Base-by-base conservation (phyloP, 2,329 filamentous ascomycete species). In the Fusarium proliferatum region DNA sequence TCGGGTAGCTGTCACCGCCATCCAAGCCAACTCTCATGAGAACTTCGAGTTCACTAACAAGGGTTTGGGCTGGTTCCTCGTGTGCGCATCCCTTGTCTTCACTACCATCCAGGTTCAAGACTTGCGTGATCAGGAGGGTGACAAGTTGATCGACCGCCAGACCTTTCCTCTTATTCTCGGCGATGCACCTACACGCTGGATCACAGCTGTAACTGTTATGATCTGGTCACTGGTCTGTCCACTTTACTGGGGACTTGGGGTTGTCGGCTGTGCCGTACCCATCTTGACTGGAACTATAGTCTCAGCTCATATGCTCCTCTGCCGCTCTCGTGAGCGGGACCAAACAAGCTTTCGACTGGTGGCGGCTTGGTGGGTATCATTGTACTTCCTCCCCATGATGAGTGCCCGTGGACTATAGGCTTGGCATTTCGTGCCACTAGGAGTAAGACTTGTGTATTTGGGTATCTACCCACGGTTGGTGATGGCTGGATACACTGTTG, bases 71-170 rank as follows among this genome's bases (percentile, higher is more conserved):
- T 78, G 76, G 74, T 68, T 74, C 16, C 41, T 72, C 3, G 62
- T 77, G 3, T 64, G 63, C 17, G 75, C 75, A 21, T 56, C 41
- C 21, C 65, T 78, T 19, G 76, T 78, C 48, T 63, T 78, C 39
- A 78, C 76, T 12, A 78, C 76, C 19, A 77, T 77, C 23, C 75
- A 77, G 51, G 75, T 76, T 16, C 75, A 77, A 34, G 75, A 77
- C 39, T 51, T 77, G 38, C 74, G 76, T 13, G 75, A 77, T 60
- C 73, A 77, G 43, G 75, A 74, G 21, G 76, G 76, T 11, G 76
- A 78, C 38, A 59, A 58, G 5, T 15, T 75, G 56, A 73, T 77
- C 49, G 71, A 78, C 55, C 68, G 76, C 9, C 63, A 70, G 21
- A 77, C 76, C n/a, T 52, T 76, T 15, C 71, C 76, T 7, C 63